Evolutionary conservation across 495 filamentous ascomycete species (phyloP).

Genomic region (Glonium stellatum): DNA sequence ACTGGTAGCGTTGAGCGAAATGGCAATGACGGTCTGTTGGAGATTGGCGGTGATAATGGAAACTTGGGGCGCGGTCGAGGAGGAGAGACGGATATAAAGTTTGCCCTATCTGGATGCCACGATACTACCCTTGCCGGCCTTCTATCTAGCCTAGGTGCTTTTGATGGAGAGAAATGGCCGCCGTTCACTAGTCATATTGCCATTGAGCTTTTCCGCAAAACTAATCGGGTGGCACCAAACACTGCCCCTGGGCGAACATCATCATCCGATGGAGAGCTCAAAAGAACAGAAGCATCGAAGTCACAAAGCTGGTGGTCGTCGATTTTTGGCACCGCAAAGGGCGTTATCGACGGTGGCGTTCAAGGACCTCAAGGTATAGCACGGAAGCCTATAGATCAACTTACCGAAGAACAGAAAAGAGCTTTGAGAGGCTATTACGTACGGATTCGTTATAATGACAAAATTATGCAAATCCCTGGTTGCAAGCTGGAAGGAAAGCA

Average conservation of each 20-base stretch:
- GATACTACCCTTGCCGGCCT: constrained; percentile 86
- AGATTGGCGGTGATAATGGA: constrained; percentile 42
- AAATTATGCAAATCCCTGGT: constrained; percentile 69
- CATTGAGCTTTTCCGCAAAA: constrained; percentile 69
- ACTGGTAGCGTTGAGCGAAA: constrained; percentile 60
- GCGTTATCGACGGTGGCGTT: not conserved
- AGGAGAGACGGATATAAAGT: constrained; percentile 53
- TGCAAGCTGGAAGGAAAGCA: constrained; percentile 74
- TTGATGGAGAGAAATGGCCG: constrained; percentile 69
- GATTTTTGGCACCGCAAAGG: constrained; percentile 39
- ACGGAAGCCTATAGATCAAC: constrained; percentile 43
- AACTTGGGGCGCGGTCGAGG: constrained; percentile 34
- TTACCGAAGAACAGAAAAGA: constrained; percentile 45
- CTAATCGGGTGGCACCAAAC: not conserved
- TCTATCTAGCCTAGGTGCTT: constrained; percentile 71
- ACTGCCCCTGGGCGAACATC: not conserved
- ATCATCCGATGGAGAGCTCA: constrained; percentile 10
- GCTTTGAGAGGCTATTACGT: constrained; percentile 73
- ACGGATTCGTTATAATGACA: constrained; percentile 90
- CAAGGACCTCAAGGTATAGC: constrained; percentile 40
- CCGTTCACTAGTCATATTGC: constrained; percentile 88
- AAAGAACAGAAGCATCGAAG: constrained; percentile 7
- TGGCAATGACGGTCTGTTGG: constrained; percentile 48
- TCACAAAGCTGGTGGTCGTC: constrained; percentile 42
- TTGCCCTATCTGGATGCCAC: constrained; percentile 81